Evolutionary conservation across 2,329 filamentous ascomycete species (phyloP), one percentile per base, ranked within the genome.

Genomic region (Xylaria sp.): DNA sequence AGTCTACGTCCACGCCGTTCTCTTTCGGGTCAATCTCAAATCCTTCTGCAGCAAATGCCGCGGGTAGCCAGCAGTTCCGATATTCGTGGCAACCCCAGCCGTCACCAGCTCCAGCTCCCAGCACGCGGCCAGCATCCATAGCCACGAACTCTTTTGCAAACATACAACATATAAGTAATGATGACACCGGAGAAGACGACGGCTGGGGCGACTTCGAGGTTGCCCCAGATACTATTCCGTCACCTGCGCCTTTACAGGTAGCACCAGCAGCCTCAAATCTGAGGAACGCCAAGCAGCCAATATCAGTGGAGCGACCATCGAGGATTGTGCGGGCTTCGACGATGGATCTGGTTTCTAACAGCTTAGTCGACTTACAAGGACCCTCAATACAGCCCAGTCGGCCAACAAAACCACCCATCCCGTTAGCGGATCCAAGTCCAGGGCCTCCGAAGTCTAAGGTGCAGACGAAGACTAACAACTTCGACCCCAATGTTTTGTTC

Each of bases 161-260:
- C 51, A 42, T 48, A 26, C 62, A 71, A 33, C 46, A 65, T 49
- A 69, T 74, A 38, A 59, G 75, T 42, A 75, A 69, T 26, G 80
- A 81, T 4, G 86, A 86, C 2, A 86, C 81, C 6, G 87, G 86
- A 3, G 88, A 89, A 7, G 88, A 90, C 63, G 88, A 90, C 74
- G 87, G 84, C 33, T 92, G 90, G 86, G 90, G 90, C 0, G 89
- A 91, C 64, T 92, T 92, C 74, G 89, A 91, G 77, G 83, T 85
- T 53, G 88, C 87, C 17, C 79, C 84, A 44, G 77, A 80, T 1
- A 66, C 74, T 17, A 63, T 72, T 28, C 66, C 74, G n/a, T 71
- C 73, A 13, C 69, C 71, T 17, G 73, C 72, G 6, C 72, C 73
- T 62, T 74, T 73, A 26, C 63, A 17, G 31, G 17, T 17, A 40